Evolutionary conservation across 2,329 filamentous ascomycete genomes (phyloP), one percentile per base, ranked within the genome.

Genomic region (Monilinia laxa): DNA sequence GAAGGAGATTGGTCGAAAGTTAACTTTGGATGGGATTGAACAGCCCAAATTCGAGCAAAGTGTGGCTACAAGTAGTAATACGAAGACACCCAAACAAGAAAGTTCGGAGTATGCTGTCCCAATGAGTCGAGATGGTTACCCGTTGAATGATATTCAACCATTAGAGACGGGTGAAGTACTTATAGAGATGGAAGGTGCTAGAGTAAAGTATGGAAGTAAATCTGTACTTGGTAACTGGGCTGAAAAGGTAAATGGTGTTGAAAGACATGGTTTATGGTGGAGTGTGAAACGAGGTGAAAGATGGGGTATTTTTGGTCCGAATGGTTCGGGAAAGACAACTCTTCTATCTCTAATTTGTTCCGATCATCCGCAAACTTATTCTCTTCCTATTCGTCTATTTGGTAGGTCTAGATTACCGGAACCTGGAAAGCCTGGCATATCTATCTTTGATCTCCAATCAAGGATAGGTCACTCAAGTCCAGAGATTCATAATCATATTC

Each of bases 321-420:
- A 99, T 73, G 95, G 90, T 16, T 97, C 92, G 0, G 95, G 95
- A 23, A 99, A 99, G 81, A 99, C 95, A 0, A 99, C 95, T 0
- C 84, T 99, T 51, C 85, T 98, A 38, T 95, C 93, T 6, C 83
- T 99, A 7, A 90, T 99, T 68, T 96, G 92, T 68, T 98, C 94
- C 0, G 95, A 99, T 75, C 95, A 99, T 73, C 95, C 95, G 0
- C 94, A 98, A 77, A 88, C 93, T 0, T 99, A 98, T 77, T 92
- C 91, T 0, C 85, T 93, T 31, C 93, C 94, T 0, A 89, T 99
- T 68, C 89, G 86, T 72, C 83, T 97, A 18, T 98, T 99, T 76
- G 92, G 93, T 0, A 87, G 87, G 28, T 90, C 89, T 65, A 87
- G 95, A 25, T 82, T 97, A 0, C 93, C 94, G 0, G 86, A 90